Base-by-base conservation (phyloP, 2,329 filamentous ascomycete species). In the Pseudocercospora fijiensis region DNA sequence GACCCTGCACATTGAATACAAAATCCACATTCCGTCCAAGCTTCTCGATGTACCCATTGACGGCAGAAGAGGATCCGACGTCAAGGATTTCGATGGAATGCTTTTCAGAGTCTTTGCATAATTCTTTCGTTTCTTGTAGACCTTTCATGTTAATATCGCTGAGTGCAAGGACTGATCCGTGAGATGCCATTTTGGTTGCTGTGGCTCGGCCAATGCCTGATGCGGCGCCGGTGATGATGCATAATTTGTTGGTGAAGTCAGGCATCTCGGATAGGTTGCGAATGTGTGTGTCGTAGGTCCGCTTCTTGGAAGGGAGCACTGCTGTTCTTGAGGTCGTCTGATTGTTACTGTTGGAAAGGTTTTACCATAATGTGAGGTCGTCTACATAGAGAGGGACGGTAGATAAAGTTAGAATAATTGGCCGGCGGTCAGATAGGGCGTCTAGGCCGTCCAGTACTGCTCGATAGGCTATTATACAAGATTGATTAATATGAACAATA, bases 181-280 rank as follows among this genome's bases (percentile, higher is more conserved):
- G 76, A 4, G 69, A 72, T 10, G 76, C 77, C 69, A 83, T 79
- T 6, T 80, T 79, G 30, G 78, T 69, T 11, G 80, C 78, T 4
- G 78, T 78, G 22, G 78, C 77, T 4, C 78, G 71, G 20, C 79
- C 79, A 45, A 81, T 82, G 2, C 79, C 79, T 22, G 68, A 71
- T 8, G 69, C 72, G 11, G 73, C 73, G 57, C 73, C 73, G 4
- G 73, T 75, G 22, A 75, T 72, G 30, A 76, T 68, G 60, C 68
- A 70, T 8, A 73, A 65, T 65, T 70, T 70, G 33, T 61, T 61
- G 3, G 64, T 63, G 62, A 75, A 73, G 37, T 60, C 49, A 10
- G 49, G 49, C 49, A 53, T 62, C 13, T 43, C 33, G 20, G 49
- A 64, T n/a, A n/a, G n/a, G n/a, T n/a, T n/a, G n/a, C n/a, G n/a